Base-by-base conservation (phyloP, 23 red algal genomes). In the Gracilaria caudata region DNA sequence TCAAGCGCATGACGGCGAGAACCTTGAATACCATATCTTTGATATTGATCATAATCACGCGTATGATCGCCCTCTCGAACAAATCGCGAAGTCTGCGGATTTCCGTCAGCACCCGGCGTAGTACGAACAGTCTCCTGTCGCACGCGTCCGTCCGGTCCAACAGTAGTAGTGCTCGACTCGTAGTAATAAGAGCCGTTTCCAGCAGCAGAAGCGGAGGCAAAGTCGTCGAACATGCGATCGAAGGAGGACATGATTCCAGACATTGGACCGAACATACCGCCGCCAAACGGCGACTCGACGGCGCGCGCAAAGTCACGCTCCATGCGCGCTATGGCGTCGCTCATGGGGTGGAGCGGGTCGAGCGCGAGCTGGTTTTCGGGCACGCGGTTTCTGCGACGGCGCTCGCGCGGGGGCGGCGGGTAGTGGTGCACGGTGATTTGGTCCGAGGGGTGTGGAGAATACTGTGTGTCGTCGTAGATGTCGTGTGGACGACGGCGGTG, bases 401-500 rank as follows among this genome's bases (percentile, higher is more conserved):
- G 77, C 24, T 80, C 32, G 56, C 28, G 82, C 16, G 55, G 13
- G 12, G 72, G 39, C 8, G 34, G 17, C 61, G n/a, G 85, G 72
- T 36, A 73, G 74, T 54, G 51, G 29, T 37, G 71, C 32, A 38
- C 72, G 55, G 72, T 36, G 55, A 70, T 29, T 36, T 53, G n/a
- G 19, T 84, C 45, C 4, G 38, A 47, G 17, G 80, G 4, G 63
- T 68, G 59, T 51, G 60, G 59, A 11, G 59, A 60, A n/a, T 65
- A 70, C 60, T 63, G 80, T 29, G 85, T 89, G 85, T 89, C 85
- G 54, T 89, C 85, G 60, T 89, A 89, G 56, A 89, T 36, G 39
- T 89, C 85, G 59, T 89, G 53, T 35, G 36, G 30, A 75, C 82
- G 77, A 37, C 51, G 51, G 51, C 51, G 51, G 51, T 75, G 21